These are phyloP conservation scores for Neophaeococcomyces aloes DNA, from an alignment of 2,329 filamentous ascomycete species.

Conservation along the genomic window DNA sequence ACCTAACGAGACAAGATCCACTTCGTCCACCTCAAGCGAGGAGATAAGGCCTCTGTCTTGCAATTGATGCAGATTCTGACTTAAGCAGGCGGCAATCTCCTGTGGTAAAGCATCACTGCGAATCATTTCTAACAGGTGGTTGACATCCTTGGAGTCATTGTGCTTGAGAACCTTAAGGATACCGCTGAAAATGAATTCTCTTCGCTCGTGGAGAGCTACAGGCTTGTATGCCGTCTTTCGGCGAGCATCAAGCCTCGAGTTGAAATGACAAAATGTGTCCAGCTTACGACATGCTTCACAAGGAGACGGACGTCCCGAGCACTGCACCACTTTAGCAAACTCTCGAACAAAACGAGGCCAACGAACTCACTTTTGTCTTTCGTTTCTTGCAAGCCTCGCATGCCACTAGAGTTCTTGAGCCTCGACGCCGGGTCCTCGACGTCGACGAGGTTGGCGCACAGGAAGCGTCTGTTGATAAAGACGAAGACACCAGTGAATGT, in stretches of 20 bases:
- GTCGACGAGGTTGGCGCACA: constrained; percentile 31
- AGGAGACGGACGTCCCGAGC: constrained; percentile 8
- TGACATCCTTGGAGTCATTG: constrained; percentile 4
- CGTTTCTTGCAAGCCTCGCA: constrained; percentile 11
- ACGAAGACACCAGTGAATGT: background rate
- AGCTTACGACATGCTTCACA: constrained; percentile 9
- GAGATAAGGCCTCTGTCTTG: constrained; percentile 1
- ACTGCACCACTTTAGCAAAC: background rate
- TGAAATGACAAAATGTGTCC: constrained; percentile 11
- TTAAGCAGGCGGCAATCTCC: constrained; percentile 5
- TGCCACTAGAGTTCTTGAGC: constrained; percentile 9
- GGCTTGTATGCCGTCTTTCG: constrained; percentile 10
- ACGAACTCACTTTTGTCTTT: constrained; percentile 9
- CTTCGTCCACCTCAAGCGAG: constrained; percentile 2
- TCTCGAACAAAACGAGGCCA: background rate
- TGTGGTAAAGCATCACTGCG: constrained; percentile 2
- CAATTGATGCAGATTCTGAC: background rate
- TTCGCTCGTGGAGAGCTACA: constrained; percentile 8
- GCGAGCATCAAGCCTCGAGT: constrained; percentile 9
- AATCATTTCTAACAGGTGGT: constrained; percentile 1
- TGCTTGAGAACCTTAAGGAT: constrained; percentile 14
- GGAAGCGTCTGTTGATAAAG: constrained; percentile 11
- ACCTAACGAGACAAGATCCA: constrained; percentile 5
- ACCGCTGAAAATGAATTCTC: constrained; percentile 9
- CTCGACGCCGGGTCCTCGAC: constrained; percentile 41